phyloP scores from a whole-genome alignment of 2,329 filamentous ascomycete genomes.

The Coniochaeta hoffmannii region DNA sequence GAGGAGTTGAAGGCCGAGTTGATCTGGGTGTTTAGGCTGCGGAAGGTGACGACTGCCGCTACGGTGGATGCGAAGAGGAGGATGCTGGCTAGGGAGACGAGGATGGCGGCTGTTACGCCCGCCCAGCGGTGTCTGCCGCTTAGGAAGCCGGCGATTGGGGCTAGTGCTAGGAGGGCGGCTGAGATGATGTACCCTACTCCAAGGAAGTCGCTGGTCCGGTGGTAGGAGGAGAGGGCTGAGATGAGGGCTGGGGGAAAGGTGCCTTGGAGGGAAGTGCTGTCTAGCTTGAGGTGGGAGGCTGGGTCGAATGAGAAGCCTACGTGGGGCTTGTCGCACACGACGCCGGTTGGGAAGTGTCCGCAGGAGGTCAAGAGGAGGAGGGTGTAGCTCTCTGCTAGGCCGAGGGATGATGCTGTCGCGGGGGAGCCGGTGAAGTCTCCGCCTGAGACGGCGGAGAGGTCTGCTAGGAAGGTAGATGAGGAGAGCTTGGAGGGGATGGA shows the following conservation, averaged over 20 bases:
- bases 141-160: slow-evolving; percentile 14
- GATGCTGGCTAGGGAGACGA: slow-evolving; percentile 14
- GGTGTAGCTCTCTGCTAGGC: slow-evolving; percentile 21
- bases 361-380: slow-evolving; percentile 26
- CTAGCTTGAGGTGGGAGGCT: slow-evolving; percentile 21
- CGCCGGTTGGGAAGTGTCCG: slow-evolving; percentile 13
- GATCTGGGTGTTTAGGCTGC: slow-evolving; percentile 15
- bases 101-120: slow-evolving; percentile 9
- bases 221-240: slow-evolving; percentile 18
- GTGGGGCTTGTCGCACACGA: slow-evolving; percentile 18
- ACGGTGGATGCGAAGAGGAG: slow-evolving; percentile 20
- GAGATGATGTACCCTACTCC: slow-evolving; percentile 20
- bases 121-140: slow-evolving; percentile 6
- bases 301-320: slow-evolving; percentile 25
- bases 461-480: slow-evolving; percentile 21
- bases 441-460: slow-evolving; percentile 22
- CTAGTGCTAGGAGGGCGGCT: slow-evolving; percentile 14
- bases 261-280: slow-evolving; percentile 14
- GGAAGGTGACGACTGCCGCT: slow-evolving; percentile 17
- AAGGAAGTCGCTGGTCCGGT: slow-evolving; percentile 18
- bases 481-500: slow-evolving; percentile 21
- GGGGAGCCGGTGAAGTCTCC: slow-evolving; percentile 23
- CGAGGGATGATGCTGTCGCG: slow-evolving; percentile 18
- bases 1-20: slow-evolving; percentile 16
- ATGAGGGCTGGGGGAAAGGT: slow-evolving; percentile 13